Percentiles rank a stretch among this genome's conserved stretches.
These are phyloP conservation scores for Gracilaria domingensis DNA, from an alignment of 23 red algal genomes.

Conservation along the genomic window DNA sequence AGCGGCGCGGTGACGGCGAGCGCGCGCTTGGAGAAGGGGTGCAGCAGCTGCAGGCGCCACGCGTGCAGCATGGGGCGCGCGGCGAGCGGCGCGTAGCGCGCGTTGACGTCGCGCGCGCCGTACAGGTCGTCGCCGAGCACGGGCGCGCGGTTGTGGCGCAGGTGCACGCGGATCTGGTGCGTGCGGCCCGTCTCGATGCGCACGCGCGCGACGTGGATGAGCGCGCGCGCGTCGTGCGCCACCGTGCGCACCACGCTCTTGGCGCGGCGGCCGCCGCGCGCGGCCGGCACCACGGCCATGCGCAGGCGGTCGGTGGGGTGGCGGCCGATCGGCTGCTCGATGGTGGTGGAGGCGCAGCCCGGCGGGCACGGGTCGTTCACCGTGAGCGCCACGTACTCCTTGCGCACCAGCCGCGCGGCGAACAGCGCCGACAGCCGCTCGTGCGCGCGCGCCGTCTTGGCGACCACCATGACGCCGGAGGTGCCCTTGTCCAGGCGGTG, in stretches of 20 bases:
- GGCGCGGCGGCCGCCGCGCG: conserved; percentile 74
- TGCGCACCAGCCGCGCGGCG: conserved; percentile 55
- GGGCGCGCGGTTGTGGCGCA: conserved; percentile 67
- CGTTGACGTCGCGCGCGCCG: conserved; percentile 74
- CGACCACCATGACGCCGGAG: conserved; percentile 84
- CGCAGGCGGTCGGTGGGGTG: conserved; percentile 32
- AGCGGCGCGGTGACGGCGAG: conserved; percentile 46
- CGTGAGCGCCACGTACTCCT: conserved; percentile 90
- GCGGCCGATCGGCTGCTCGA: conserved; percentile 82
- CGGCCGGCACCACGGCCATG: conserved; percentile 48
- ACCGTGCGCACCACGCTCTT: conserved; percentile 29
- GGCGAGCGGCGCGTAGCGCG: conserved; percentile 35
- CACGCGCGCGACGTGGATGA: conserved; percentile 65
- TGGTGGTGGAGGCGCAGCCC: conserved; percentile 33
- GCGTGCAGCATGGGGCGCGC: conserved; percentile 88
- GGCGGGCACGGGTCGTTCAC: conserved; percentile 52
- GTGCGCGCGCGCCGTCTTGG: conserved; percentile 49
- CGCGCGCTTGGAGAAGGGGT: conserved; percentile 68
- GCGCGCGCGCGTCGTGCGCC: conserved; percentile 31
- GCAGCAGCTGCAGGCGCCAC: conserved; percentile 47
- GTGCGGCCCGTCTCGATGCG: conserved; percentile 87
- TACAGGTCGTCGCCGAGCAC: conserved; percentile 91
- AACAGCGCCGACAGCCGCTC: conserved; percentile 60
- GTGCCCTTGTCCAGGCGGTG: conserved; percentile 97
- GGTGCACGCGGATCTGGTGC: conserved; percentile 94